phyloP scores from a whole-genome alignment of 1,284 basidiomycete genomes.

The Tremellales sp. region DNA sequence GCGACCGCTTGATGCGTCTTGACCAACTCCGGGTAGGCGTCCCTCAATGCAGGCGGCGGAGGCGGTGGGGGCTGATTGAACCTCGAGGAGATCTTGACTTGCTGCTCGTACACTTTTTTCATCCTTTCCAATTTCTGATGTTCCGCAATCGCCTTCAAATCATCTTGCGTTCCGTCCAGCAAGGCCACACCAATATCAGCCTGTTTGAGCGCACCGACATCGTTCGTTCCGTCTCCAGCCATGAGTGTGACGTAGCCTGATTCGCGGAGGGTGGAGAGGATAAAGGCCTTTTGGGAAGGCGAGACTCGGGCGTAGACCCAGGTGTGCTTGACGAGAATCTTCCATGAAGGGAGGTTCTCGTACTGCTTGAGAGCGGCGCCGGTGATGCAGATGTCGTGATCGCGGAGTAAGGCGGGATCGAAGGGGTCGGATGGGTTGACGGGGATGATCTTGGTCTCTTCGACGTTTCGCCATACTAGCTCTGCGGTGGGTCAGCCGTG shows the following conservation, averaged over 20 bases:
- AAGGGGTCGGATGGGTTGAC: slow-evolving; percentile 73
- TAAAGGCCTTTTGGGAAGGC: slow-evolving; percentile 89
- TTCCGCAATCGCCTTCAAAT: slow-evolving; percentile 87
- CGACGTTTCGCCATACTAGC: slow-evolving; percentile 87
- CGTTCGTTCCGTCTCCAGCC: slow-evolving; percentile 96
- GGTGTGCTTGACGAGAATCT: slow-evolving; percentile 77
- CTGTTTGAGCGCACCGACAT: slow-evolving; percentile 93
- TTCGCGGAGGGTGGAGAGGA: slow-evolving; percentile 78
- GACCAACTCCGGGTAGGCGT: slow-evolving; percentile 82
- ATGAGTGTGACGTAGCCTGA: slow-evolving; percentile 88
- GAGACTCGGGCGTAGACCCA: slow-evolving; percentile 97
- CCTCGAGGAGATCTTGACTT: slow-evolving; percentile 77
- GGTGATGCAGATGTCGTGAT: slow-evolving; percentile 92
- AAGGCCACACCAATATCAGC: slow-evolving; percentile 92
- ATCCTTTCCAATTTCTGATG: slow-evolving; percentile 80
- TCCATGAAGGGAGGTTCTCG: slow-evolving; percentile 61
- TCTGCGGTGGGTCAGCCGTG: slow-evolving; percentile 52
- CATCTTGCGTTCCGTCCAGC: slow-evolving; percentile 83
- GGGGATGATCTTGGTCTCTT: slow-evolving; percentile 78
- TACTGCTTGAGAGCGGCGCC: slow-evolving; percentile 85
- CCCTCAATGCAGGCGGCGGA: slow-evolving; percentile 75
- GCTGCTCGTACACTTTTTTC: slow-evolving; percentile 93
- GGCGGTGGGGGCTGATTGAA: slow-evolving; percentile 90
- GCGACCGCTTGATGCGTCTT: slow-evolving; percentile 76
- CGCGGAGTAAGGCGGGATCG: slow-evolving; percentile 67